These are phyloP conservation scores for Lantana camara DNA, from an alignment of 257 asterid genomes.

Conservation along the genomic window DNA sequence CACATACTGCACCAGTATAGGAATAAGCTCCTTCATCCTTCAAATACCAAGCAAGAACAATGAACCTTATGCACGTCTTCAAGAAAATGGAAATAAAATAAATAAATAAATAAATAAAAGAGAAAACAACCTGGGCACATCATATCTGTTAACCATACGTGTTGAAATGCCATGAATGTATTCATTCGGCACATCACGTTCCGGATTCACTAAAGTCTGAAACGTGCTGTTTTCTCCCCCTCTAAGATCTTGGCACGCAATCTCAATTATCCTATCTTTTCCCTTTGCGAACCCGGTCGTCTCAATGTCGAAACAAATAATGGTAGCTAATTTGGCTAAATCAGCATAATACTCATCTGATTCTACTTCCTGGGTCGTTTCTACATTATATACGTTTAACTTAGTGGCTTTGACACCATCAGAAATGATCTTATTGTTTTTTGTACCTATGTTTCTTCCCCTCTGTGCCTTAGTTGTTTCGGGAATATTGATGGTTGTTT, in stretches of 20 bases:
- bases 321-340: conserved; percentile 59
- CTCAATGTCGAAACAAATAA: conserved; percentile 77
- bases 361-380: conserved; percentile 41
- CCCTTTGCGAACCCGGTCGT: conserved; percentile 80
- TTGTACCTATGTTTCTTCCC: conserved; percentile 34
- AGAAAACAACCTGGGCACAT: conserved; percentile 64
- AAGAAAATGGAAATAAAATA: no score
- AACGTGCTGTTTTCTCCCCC: conserved; percentile 90
- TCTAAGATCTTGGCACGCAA: conserved; percentile 85
- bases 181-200: conserved; percentile 54
- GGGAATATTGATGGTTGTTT: conserved; percentile 31
- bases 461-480: conserved; percentile 35
- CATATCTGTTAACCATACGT: conserved; percentile 63
- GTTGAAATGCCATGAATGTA: conserved; percentile 67
- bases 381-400: conserved; percentile 31
- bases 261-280: conserved; percentile 67
- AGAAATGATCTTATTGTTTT: conserved; percentile 35
- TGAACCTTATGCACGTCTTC: conserved; percentile 18
- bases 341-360: conserved; percentile 48
- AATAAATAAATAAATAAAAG: background rate
- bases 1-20: conserved; percentile 63
- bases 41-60: conserved; percentile 29
- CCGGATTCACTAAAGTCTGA: conserved; percentile 86
- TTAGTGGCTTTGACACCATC: conserved; percentile 29
- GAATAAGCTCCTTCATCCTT: conserved; percentile 96